Base-by-base conservation (phyloP, 768 basidiomycete species). In the Boletus subcaerulescens region DNA sequence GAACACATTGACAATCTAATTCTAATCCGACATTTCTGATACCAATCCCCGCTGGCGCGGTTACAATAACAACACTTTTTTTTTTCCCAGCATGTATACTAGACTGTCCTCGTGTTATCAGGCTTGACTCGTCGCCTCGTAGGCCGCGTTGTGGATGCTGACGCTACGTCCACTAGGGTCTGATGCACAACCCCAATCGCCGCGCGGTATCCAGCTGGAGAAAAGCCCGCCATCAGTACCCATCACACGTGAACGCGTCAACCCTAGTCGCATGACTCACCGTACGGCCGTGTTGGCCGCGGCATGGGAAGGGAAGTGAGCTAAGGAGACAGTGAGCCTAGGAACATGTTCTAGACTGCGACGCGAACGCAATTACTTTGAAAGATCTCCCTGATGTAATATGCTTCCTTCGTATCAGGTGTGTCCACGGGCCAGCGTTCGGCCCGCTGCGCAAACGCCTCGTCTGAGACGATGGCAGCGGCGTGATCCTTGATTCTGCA, bases 371-470 rank as follows among this genome's bases (percentile, higher is more conserved):
- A 18, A 8, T 67, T 67, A 84, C 89, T 75, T 69, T 98, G 92
- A 65, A 99, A 99, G 50, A 93, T 80, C 53, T 98, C 89, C 52
- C 94, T 84, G 66, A 98, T 90, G 62, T 81, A 85, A 73, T 95
- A 98, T 0, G 91, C 97, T 73, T 99, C 97, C 72, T 98, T 98
- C 22, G 97, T 98, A 61, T 94, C 91, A 6, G 97, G 95, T 0
- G 88, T 86, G 62, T 86, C 87, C 54, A 80, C 71, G 11, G 87
- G 71, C 86, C 87, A 99, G 53, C 91, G 83, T 65, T 89, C 80
- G 5, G 76, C 77, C 8, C 88, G 80, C 61, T 84, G 80, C 20
- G 82, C 81, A 62, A 96, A 89, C 35, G 78, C 79, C 54, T 91
- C 93, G 70, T 98, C 94, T 13, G 91, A 85, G 49, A 99, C 83